phyloP scores from a whole-genome alignment of 2,329 filamentous ascomycete species.

The Akanthomyces muscarius region DNA sequence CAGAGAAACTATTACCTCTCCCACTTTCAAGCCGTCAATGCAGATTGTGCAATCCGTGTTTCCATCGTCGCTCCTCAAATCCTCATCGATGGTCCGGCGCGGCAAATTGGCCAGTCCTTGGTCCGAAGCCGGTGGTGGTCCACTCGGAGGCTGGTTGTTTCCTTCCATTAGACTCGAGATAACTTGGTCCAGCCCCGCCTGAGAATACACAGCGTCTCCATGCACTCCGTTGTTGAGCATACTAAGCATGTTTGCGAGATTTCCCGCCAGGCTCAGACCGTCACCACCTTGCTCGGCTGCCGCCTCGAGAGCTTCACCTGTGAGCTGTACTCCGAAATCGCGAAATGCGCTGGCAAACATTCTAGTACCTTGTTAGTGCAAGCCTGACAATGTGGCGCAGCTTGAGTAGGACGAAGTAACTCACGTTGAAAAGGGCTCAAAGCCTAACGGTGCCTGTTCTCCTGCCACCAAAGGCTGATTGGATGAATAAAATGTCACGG shows the following conservation, averaged over 20 bases:
- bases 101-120: slow-evolving; percentile 70
- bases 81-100: slow-evolving; percentile 63
- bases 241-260: slow-evolving; percentile 49
- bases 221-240: slow-evolving; percentile 46
- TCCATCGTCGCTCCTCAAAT: slow-evolving; percentile 62
- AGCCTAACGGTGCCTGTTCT: slow-evolving; percentile 18
- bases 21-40: slow-evolving; percentile 75
- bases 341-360: background rate
- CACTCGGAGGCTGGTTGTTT: slow-evolving; percentile 64
- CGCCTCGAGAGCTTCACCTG: background rate
- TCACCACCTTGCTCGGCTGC: slow-evolving; percentile 19
- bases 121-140: slow-evolving; percentile 74
- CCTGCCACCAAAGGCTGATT: slow-evolving; percentile 25
- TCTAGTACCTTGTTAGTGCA: background rate
- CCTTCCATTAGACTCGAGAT: slow-evolving; percentile 86
- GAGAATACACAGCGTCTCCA: slow-evolving; percentile 83
- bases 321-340: slow-evolving; percentile 13
- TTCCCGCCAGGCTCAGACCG: slow-evolving; percentile 43
- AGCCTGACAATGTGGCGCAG: background rate
- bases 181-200: slow-evolving; percentile 86
- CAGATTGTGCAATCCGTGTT: slow-evolving; percentile 91
- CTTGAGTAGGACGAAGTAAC: slow-evolving; percentile 18
- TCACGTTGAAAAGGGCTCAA: slow-evolving; percentile 49
- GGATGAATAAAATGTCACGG: slow-evolving; percentile 45
- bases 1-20: slow-evolving; percentile 69